These are phyloP conservation scores for Musa acuminata DNA, from an alignment of 176 grass and related monocot genomes.

Conservation along the genomic window DNA sequence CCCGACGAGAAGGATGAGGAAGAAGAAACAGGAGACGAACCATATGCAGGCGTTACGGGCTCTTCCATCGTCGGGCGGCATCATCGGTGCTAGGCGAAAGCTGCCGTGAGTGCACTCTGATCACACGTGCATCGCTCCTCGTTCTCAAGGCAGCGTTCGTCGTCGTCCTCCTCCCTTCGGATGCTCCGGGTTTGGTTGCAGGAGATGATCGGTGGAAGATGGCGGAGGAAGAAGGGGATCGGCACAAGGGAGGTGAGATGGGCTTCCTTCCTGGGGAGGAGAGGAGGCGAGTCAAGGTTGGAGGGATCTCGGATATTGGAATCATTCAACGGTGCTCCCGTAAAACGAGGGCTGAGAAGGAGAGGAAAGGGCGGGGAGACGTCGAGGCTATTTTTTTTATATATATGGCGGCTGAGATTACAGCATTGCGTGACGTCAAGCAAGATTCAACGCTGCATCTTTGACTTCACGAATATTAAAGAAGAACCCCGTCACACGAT, in stretches of 20 bases:
- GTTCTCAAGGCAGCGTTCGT: no score
- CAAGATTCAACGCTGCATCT: no score
- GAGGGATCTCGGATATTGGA: not conserved
- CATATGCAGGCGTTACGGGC: slow-evolving; percentile 28
- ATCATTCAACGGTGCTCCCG: not conserved
- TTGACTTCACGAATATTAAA: no score
- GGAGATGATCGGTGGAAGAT: no score
- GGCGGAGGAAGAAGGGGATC: no score
- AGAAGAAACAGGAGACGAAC: slow-evolving; percentile 29
- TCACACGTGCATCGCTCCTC: no score
- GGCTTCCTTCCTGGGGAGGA: not conserved
- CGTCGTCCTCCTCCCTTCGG: no score
- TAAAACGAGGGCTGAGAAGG: not conserved
- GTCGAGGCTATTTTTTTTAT: not conserved
- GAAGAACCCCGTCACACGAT: no score
- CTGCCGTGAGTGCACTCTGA: no score
- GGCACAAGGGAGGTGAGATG: not conserved
- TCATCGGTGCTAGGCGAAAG: not conserved
- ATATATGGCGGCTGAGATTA: no score
- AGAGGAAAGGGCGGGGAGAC: not conserved
- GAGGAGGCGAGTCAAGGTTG: not conserved
- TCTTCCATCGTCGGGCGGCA: not conserved
- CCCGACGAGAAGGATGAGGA: slow-evolving; percentile 38
- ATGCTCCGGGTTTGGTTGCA: no score
- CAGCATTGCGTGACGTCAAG: no score